Conservation (phyloP, 768 basidiomycete genomes). For the Austroboletus eburneus region DNA sequence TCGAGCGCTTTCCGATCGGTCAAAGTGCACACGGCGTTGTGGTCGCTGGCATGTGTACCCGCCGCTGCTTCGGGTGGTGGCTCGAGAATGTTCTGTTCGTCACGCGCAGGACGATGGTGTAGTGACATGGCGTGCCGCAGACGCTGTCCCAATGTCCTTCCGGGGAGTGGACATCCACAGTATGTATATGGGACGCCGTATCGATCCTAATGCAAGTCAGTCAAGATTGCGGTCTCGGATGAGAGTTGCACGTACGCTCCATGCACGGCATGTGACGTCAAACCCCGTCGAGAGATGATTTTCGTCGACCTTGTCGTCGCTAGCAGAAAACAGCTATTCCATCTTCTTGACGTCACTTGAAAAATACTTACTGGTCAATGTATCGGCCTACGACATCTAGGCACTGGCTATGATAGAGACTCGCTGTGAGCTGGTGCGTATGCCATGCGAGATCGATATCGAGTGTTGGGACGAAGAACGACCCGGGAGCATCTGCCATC, state of each 20-base stretch:
- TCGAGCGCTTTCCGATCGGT: constrained; percentile 9
- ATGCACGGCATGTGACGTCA: constrained; percentile 47
- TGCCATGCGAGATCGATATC: constrained; percentile 75
- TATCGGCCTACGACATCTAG: constrained; percentile 38
- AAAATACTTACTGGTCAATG: constrained; percentile 49
- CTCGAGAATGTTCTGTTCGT: constrained; percentile 20
- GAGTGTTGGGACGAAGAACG: constrained; percentile 54
- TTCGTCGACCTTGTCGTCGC: constrained; percentile 52
- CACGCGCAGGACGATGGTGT: neutral
- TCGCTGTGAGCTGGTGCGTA: constrained; percentile 54
- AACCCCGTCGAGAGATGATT: constrained; percentile 40
- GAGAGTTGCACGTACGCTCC: constrained; percentile 34
- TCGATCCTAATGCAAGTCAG: constrained; percentile 32
- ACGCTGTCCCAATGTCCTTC: constrained; percentile 40
- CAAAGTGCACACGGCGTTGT: constrained; percentile 41
- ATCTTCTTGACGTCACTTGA: neutral
- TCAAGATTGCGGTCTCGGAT: too few species aligned
- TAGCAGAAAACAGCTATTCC: constrained; percentile 13
- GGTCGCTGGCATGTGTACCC: constrained; percentile 51
- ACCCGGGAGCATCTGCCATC: constrained; percentile 40
- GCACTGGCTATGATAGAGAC: constrained; percentile 41
- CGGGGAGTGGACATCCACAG: constrained; percentile 55
- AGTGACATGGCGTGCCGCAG: constrained; percentile 29
- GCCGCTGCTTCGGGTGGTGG: constrained; percentile 35
- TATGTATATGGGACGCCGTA: constrained; percentile 52